phyloP scores from a whole-genome alignment of 2,329 filamentous ascomycete species.

The Paraconiothyrium brasiliense region DNA sequence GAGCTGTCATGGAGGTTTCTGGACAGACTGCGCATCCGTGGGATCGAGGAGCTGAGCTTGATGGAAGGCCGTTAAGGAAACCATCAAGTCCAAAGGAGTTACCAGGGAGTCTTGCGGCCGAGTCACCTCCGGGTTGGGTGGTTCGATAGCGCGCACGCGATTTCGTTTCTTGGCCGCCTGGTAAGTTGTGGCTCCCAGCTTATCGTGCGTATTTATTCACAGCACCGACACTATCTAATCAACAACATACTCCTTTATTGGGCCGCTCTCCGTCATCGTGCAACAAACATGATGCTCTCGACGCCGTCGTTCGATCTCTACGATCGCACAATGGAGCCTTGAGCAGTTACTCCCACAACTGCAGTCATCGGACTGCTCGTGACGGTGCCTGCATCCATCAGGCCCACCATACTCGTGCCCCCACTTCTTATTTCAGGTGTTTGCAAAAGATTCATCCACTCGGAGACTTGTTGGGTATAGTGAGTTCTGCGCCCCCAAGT shows the following conservation, averaged over 20 bases:
- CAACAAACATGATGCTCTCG: no score
- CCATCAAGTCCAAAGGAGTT: conserved; percentile 7
- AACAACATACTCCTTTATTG: neutral
- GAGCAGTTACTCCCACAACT: neutral
- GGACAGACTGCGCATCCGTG: conserved; percentile 11
- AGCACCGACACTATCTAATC: neutral
- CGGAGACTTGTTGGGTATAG: neutral
- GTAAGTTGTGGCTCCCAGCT: neutral
- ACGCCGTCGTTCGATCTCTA: no score
- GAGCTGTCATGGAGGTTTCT: conserved; percentile 5
- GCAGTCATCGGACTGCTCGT: neutral
- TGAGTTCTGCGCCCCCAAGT: conserved; percentile 1
- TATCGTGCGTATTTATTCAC: neutral
- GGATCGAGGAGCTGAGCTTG: conserved; percentile 6
- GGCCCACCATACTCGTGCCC: no score
- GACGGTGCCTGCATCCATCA: no score
- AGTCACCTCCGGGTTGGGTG: conserved; percentile 6
- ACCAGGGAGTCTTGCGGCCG: conserved; percentile 8
- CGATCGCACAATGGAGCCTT: neutral
- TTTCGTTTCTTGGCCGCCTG: neutral
- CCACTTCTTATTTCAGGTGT: neutral
- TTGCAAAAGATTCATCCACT: neutral
- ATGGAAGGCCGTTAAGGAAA: conserved; percentile 8
- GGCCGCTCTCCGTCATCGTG: no score
- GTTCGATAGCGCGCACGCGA: neutral